Evolutionary conservation across 1,139 yeast species (phyloP).

Genomic region (Candida anutae): DNA sequence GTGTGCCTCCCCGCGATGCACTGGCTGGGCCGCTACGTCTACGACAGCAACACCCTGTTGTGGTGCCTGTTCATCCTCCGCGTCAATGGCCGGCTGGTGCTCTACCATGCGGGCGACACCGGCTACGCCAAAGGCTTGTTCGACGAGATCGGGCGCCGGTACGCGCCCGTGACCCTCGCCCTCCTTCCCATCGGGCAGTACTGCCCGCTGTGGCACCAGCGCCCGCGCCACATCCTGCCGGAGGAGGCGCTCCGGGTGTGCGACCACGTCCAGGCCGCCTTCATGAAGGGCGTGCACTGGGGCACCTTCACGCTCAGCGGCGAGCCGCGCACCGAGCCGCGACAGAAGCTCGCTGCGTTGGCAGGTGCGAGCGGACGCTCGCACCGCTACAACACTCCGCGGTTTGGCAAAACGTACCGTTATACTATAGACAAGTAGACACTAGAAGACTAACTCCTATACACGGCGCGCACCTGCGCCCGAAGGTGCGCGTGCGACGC

Average conservation of each 20-base stretch:
- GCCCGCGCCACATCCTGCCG: constrained; percentile 83
- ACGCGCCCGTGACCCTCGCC: constrained; percentile 61
- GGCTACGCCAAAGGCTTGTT: constrained; percentile 76
- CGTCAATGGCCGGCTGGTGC: constrained; percentile 57
- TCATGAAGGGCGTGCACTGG: constrained; percentile 88
- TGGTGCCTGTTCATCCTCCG: constrained; percentile 83
- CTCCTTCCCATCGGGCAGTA: constrained; percentile 91
- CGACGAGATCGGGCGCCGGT: constrained; percentile 50
- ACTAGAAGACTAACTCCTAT: no score
- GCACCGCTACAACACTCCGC: constrained; percentile 25
- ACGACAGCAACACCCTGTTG: constrained; percentile 71
- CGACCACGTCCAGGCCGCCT: constrained; percentile 50
- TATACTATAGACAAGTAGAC: constrained; percentile 18
- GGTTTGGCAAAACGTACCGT: constrained; percentile 35
- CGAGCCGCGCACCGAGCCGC: constrained; percentile 83
- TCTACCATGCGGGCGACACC: constrained; percentile 93
- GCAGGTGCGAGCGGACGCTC: constrained; percentile 14
- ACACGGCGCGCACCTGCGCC: no score
- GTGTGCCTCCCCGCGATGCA: constrained; percentile 96
- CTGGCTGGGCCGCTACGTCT: constrained; percentile 81
- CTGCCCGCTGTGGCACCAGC: constrained; percentile 91
- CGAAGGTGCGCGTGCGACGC: no score
- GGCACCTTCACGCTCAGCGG: constrained; percentile 88
- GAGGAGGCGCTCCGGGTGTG: constrained; percentile 65
- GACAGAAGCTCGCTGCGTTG: constrained; percentile 25